Conservation (phyloP, 2,329 filamentous ascomycete species). For the Xylariaceae sp. region DNA sequence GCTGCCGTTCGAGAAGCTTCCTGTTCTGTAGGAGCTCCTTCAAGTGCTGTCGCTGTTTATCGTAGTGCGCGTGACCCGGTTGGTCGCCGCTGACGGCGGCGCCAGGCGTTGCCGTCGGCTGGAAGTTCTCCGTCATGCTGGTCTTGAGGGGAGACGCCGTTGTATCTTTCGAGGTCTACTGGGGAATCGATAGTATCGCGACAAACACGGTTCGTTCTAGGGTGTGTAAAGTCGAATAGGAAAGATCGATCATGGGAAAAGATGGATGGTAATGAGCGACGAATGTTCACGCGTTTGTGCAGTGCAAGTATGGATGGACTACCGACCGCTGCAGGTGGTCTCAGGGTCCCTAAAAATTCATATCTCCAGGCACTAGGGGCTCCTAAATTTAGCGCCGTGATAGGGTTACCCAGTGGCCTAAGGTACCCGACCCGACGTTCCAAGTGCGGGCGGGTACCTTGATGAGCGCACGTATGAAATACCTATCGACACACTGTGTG, state of each 20-base stretch:
- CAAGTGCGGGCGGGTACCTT: too few species aligned
- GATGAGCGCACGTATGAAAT: too few species aligned
- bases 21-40: conserved; percentile 41
- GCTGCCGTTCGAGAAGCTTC: conserved; percentile 26
- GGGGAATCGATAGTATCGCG: too few species aligned
- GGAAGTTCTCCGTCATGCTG: conserved; percentile 32
- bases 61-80: conserved; percentile 38
- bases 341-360: too few species aligned
- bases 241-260: neutral
- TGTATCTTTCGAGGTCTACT: too few species aligned
- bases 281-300: neutral
- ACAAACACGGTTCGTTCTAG: neutral
- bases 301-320: neutral
- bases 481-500: too few species aligned
- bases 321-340: neutral
- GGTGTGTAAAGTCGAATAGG: neutral
- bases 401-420: too few species aligned
- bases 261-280: neutral
- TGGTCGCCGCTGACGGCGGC: conserved; percentile 24
- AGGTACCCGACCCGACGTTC: too few species aligned
- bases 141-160: neutral
- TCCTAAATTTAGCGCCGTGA: too few species aligned
- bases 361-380: too few species aligned
- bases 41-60: conserved; percentile 45
- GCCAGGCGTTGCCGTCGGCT: conserved; percentile 21